phyloP scores from a whole-genome alignment of 257 asterid genomes.

The Rubia yunnanensis region DNA sequence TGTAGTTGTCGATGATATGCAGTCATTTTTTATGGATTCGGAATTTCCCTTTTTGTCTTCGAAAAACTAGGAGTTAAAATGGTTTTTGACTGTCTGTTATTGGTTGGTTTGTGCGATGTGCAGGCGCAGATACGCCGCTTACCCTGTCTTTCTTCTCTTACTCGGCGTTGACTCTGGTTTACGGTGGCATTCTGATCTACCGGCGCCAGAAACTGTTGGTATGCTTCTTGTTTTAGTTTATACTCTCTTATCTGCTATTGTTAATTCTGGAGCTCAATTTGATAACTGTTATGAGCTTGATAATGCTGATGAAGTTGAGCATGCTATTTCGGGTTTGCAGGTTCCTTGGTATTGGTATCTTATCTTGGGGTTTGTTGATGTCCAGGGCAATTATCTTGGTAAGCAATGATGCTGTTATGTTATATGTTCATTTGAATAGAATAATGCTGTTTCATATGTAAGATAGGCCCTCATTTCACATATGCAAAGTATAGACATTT shows the following conservation, averaged over 20 bases:
- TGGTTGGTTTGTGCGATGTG: background rate
- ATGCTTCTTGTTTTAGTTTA: background rate
- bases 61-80: background rate
- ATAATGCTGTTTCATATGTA: too few species aligned
- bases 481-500: too few species aligned
- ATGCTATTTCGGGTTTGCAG: slow-evolving; percentile 25
- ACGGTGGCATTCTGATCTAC: slow-evolving; percentile 52
- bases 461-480: too few species aligned
- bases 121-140: slow-evolving; percentile 67
- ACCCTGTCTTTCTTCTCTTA: slow-evolving; percentile 54
- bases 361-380: slow-evolving; percentile 51
- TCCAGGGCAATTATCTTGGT: slow-evolving; percentile 72
- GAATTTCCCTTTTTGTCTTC: background rate
- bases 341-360: slow-evolving; percentile 77
- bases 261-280: background rate
- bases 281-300: background rate
- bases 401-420: slow-evolving; percentile 7
- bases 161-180: slow-evolving; percentile 42
- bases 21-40: too few species aligned
- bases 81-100: background rate
- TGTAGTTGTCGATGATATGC: too few species aligned
- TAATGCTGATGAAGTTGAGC: background rate
- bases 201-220: slow-evolving; percentile 55
- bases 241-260: background rate
- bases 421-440: too few species aligned